Evolutionary conservation across 176 grass and related monocot species (phyloP), one percentile per base, ranked within the genome.

Genomic region (Eleusine indica): DNA sequence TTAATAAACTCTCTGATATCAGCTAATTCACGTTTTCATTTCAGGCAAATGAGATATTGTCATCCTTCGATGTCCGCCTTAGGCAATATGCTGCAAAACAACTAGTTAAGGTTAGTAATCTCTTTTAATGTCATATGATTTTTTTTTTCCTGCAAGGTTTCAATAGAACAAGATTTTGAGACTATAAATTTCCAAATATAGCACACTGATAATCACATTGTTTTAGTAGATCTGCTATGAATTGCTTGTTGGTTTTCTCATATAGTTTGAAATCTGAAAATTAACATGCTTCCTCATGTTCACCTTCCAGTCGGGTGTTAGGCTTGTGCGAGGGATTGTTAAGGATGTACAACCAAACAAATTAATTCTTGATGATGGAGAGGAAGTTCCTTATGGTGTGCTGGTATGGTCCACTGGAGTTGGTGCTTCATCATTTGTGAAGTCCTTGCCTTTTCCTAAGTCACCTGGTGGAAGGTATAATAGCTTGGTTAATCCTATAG

Each of bases 41-140:
- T 86, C 78, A 98, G 96, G 96, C 93, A 79, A 98, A 92, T 89
- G 96, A 98, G 84, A 96, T 98, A 94, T 72, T 98, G 64, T 98
- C 96, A 58, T 88, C 89, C 7, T 98, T 98, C 32, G 96, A 98
- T 86, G 85, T 98, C 79, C 93, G 93, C 38, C 96, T 98, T 41
- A 95, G 96, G 78, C 89, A 95, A 62, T 98, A 98, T 87, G 96
- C 96, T 80, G 82, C 49, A 77, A 94, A 91, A 12, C 96, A 98
- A 89, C 82, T 98, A 73, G 83, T 85, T 51, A 98, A 98, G 91
- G 96, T 98, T 48, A 43, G 80, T 41, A 58, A 35, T 53, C 2
- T 74, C 54, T 86, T 76, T 65, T 70, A 61, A 4, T 63, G 19
- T 48, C 38, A 8, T 51, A 38, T 29, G 49, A 61, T 73, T 67